Percentiles rank a stretch among this genome's conserved stretches.
Conservation (phyloP, 495 filamentous ascomycete species). For the Podospora pseudopauciseta region DNA sequence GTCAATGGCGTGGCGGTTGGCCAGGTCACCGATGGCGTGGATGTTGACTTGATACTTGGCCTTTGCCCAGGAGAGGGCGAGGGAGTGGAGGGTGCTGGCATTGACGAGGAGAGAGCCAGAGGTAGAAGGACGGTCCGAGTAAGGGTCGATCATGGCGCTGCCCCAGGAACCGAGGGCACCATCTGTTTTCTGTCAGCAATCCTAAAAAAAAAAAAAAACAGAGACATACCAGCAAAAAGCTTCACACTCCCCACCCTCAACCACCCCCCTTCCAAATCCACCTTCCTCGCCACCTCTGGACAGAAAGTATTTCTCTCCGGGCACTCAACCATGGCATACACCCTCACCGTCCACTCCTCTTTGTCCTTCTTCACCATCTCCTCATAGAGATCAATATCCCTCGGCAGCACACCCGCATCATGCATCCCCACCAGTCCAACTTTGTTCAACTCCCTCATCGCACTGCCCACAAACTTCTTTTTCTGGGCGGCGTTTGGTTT, state of each 20-base stretch:
- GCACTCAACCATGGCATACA: slow-evolving; percentile 65
- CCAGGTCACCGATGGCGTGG: slow-evolving; percentile 63
- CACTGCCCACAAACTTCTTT: slow-evolving; percentile 46
- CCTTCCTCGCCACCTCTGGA: slow-evolving; percentile 40
- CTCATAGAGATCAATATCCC: slow-evolving; percentile 49
- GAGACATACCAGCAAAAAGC: slow-evolving; percentile 42
- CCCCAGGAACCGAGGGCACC: slow-evolving; percentile 64
- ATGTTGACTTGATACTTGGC: slow-evolving; percentile 57
- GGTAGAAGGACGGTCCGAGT: slow-evolving; percentile 53
- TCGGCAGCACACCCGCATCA: slow-evolving; percentile 55
- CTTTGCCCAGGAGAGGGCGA: slow-evolving; percentile 48
- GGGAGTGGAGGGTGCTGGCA: slow-evolving; percentile 45
- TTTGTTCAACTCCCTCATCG: slow-evolving; percentile 55
- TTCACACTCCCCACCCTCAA: slow-evolving; percentile 55
- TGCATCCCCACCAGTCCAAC: slow-evolving; percentile 60
- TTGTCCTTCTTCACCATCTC: slow-evolving; percentile 44
- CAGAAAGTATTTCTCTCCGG: slow-evolving; percentile 58
- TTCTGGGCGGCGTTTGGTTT: slow-evolving; percentile 48
- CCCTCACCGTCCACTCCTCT: slow-evolving; percentile 51
- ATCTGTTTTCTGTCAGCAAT: slow-evolving; percentile 31
- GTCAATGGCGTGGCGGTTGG: slow-evolving; percentile 55
- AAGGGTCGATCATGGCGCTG: slow-evolving; percentile 59
- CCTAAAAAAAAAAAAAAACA: neutral
- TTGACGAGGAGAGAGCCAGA: slow-evolving; percentile 60
- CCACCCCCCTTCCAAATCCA: slow-evolving; percentile 39